Percentiles rank a stretch among this genome's conserved stretches.
These are phyloP conservation scores for Tolypocladium capitatum DNA, from an alignment of 2,329 filamentous ascomycete genomes.

Conservation along the genomic window DNA sequence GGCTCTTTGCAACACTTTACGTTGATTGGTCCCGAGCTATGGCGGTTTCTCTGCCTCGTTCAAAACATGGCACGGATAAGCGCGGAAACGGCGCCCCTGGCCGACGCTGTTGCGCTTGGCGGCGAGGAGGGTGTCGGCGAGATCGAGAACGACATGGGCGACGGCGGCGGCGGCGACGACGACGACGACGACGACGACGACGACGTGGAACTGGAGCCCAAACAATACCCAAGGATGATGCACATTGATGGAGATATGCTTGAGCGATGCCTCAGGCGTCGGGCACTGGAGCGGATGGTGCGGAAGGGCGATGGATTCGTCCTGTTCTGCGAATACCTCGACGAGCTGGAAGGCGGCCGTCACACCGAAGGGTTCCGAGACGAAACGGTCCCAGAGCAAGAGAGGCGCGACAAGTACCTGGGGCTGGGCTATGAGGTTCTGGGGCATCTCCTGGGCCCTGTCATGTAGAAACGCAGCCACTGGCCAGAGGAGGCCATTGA, in stretches of 20 bases:
- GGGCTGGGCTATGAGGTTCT: slow-evolving; percentile 40
- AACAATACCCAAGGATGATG: slow-evolving; percentile 32
- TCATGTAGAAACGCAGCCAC: slow-evolving; percentile 21
- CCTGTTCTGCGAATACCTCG: slow-evolving; percentile 35
- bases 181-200: slow-evolving; percentile 8
- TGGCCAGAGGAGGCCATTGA: background rate
- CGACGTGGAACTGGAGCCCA: slow-evolving; percentile 20
- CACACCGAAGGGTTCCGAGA: slow-evolving; percentile 22
- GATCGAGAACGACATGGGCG: slow-evolving; percentile 8
- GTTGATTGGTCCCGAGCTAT: slow-evolving; percentile 47
- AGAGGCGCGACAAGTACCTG: slow-evolving; percentile 23
- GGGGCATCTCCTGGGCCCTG: slow-evolving; percentile 37
- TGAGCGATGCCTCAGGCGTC: slow-evolving; percentile 34
- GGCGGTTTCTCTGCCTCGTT: slow-evolving; percentile 58
- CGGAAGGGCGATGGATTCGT: slow-evolving; percentile 16
- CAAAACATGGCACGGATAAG: slow-evolving; percentile 51
- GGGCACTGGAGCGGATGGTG: slow-evolving; percentile 30
- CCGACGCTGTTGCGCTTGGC: background rate
- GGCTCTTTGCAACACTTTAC: slow-evolving; percentile 59
- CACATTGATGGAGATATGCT: slow-evolving; percentile 59
- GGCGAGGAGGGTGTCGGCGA: slow-evolving; percentile 3
- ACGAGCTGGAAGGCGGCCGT: slow-evolving; percentile 31
- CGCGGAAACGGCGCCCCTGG: slow-evolving; percentile 28
- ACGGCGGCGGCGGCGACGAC: slow-evolving; percentile 2
- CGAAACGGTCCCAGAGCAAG: slow-evolving; percentile 7